phyloP scores from a whole-genome alignment of 495 filamentous ascomycete species.

The Penicillium odoratum region DNA sequence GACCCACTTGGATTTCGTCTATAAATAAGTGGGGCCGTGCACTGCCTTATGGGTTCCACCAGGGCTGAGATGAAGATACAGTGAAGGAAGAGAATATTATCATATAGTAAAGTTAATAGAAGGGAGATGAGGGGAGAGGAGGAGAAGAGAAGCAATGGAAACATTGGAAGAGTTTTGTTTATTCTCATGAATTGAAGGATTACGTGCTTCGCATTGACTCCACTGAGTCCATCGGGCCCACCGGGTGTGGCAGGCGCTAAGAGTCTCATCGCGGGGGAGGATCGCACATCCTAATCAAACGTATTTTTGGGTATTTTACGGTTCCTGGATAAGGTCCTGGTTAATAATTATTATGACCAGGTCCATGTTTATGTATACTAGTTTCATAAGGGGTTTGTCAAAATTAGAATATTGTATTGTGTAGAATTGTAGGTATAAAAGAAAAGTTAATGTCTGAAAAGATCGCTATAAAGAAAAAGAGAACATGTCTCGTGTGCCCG shows the following conservation, averaged over 20 bases:
- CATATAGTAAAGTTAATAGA: too few relatives aligned
- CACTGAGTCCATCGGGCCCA: constrained; percentile 12
- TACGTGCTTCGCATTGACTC: constrained; percentile 2
- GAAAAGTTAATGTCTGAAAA: neutral
- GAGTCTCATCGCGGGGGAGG: constrained; percentile 25
- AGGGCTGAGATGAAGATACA: neutral
- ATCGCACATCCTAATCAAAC: constrained; percentile 34
- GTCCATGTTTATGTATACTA: neutral
- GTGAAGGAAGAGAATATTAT: neutral
- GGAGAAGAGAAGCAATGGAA: neutral
- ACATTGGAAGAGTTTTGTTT: neutral
- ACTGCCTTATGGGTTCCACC: neutral
- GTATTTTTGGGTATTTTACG: constrained; percentile 15
- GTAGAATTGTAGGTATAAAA: neutral
- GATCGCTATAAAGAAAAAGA: constrained; percentile 11
- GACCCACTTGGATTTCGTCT: constrained; percentile 20
- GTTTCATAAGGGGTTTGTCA: neutral
- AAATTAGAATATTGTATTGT: neutral
- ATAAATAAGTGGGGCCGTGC: constrained; percentile 17
- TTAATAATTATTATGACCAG: neutral
- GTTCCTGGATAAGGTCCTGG: neutral
- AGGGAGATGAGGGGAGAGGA: neutral
- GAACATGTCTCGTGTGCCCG: constrained; percentile 27
- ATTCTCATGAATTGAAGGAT: neutral
- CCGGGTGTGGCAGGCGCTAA: constrained; percentile 19